These are phyloP conservation scores for Tricholoma furcatifolium DNA, from an alignment of 768 basidiomycete genomes.

Conservation along the genomic window DNA sequence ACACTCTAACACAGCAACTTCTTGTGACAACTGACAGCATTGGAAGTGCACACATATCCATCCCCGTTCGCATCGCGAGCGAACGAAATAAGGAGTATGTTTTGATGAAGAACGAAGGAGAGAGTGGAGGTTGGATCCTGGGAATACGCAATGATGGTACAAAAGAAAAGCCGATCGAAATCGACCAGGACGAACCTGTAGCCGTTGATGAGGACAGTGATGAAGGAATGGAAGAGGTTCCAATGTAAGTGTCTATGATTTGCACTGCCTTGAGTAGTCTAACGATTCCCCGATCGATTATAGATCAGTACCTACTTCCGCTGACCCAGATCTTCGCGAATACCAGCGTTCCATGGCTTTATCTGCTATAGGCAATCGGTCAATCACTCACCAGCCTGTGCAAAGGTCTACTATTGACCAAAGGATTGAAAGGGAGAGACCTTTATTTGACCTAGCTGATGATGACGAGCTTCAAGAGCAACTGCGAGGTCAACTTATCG, in stretches of 20 bases:
- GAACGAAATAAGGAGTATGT: conserved; percentile 94
- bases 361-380: conserved; percentile 51
- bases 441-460: conserved; percentile 53
- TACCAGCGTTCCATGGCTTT: conserved; percentile 63
- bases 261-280: background rate
- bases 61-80: conserved; percentile 92
- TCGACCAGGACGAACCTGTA: conserved; percentile 61
- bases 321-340: conserved; percentile 64
- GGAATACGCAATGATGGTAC: conserved; percentile 90
- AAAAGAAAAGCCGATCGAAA: conserved; percentile 78
- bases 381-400: conserved; percentile 37
- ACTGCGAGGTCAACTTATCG: background rate
- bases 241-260: conserved; percentile 47
- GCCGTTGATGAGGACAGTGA: conserved; percentile 37
- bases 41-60: conserved; percentile 84
- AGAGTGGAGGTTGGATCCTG: conserved; percentile 89
- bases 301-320: conserved; percentile 32
- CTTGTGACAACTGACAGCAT: conserved; percentile 90
- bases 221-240: conserved; percentile 81
- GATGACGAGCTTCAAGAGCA: conserved; percentile 35
- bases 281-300: background rate
- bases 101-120: conserved; percentile 89
- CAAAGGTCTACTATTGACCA: conserved; percentile 31
- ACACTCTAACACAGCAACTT: conserved; percentile 89
- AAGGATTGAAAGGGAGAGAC: conserved; percentile 32